These are phyloP conservation scores for Lachancea mirantina DNA, from an alignment of 805 yeast species.

Conservation along the genomic window DNA sequence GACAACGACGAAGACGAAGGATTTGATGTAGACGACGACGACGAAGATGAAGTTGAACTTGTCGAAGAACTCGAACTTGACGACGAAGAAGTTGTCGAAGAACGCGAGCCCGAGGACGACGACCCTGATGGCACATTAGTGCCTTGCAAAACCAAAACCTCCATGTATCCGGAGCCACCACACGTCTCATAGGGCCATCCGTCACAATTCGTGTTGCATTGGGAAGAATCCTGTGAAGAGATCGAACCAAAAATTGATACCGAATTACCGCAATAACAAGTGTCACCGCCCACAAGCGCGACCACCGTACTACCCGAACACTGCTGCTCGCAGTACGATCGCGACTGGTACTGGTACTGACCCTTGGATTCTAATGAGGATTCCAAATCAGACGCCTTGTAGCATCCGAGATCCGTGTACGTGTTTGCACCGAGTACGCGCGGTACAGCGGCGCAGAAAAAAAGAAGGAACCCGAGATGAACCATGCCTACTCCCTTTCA, in stretches of 20 bases:
- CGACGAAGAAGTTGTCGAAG: slow-evolving; percentile 18
- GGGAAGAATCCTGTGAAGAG: slow-evolving; percentile 28
- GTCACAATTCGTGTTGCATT: slow-evolving; percentile 44
- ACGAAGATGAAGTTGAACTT: slow-evolving; percentile 4
- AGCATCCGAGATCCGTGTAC: slow-evolving; percentile 33
- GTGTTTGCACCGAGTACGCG: slow-evolving; percentile 5
- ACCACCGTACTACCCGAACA: slow-evolving; percentile 46
- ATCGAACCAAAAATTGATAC: slow-evolving; percentile 24
- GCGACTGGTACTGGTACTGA: slow-evolving; percentile 50
- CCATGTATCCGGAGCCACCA: slow-evolving; percentile 49
- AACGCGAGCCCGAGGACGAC: slow-evolving; percentile 9
- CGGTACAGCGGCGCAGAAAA: too few species aligned
- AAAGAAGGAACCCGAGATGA: neutral
- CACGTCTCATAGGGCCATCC: slow-evolving; percentile 62
- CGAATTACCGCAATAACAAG: slow-evolving; percentile 62
- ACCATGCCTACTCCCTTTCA: too few species aligned
- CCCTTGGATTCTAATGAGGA: slow-evolving; percentile 35
- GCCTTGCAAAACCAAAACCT: slow-evolving; percentile 38
- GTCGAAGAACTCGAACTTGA: slow-evolving; percentile 4
- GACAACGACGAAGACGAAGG: slow-evolving; percentile 4
- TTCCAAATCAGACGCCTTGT: slow-evolving; percentile 21
- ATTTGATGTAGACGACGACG: slow-evolving; percentile 11
- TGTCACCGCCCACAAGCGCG: slow-evolving; percentile 46
- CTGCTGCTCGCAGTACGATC: slow-evolving; percentile 44
- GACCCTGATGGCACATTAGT: slow-evolving; percentile 20